These are phyloP conservation scores for Verticillium tricorpus DNA, from an alignment of 2,329 filamentous ascomycete species.

Conservation along the genomic window DNA sequence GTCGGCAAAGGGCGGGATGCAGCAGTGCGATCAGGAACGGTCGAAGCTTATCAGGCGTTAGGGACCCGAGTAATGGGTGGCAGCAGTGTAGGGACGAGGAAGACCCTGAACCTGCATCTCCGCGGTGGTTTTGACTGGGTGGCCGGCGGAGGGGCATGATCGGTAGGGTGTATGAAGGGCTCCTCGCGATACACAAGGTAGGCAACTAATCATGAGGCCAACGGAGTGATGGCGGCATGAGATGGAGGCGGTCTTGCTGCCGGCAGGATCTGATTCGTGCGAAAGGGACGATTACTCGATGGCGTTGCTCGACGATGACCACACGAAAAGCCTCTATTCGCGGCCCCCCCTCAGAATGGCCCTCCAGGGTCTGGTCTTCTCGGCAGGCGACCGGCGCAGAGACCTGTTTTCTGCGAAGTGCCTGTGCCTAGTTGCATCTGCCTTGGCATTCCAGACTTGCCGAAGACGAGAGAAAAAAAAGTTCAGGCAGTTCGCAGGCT, in stretches of 20 bases:
- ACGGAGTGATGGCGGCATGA: not conserved
- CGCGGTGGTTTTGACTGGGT: not conserved
- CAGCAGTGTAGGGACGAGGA: not conserved
- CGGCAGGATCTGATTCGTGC: not conserved
- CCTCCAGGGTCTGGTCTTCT: not conserved
- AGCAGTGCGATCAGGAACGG: not conserved
- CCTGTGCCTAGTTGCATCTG: not conserved
- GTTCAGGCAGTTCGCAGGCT: not conserved
- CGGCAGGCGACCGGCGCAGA: conserved; percentile 1
- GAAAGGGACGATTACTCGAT: not conserved
- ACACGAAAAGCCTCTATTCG: not conserved
- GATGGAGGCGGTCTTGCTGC: not conserved
- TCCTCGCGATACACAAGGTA: no score
- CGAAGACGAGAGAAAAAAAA: not conserved
- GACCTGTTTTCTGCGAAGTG: not conserved
- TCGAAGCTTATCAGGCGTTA: not conserved
- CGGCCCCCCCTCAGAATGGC: not conserved
- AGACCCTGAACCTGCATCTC: not conserved
- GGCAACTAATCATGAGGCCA: no score
- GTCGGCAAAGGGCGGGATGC: not conserved
- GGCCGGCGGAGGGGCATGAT: not conserved
- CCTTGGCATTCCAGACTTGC: not conserved
- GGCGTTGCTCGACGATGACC: not conserved
- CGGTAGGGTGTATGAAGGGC: no score
- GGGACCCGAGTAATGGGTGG: not conserved